Conservation (phyloP, 192 early-diverging fungal species). For the Cladochytrium replicatum region DNA sequence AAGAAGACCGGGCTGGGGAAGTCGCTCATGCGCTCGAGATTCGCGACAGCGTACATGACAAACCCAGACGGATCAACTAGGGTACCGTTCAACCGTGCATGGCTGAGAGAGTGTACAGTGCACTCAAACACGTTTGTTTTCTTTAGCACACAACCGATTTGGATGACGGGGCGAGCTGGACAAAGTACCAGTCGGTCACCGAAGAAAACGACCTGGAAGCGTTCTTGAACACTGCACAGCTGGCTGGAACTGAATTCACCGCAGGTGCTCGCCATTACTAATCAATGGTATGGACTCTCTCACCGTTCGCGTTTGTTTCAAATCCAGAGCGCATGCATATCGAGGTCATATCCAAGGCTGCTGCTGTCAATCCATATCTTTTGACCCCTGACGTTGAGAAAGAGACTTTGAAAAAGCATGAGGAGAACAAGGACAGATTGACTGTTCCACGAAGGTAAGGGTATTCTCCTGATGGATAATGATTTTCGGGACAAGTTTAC, state of each 20-base stretch:
- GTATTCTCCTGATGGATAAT: background rate
- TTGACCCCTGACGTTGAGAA: conserved; percentile 67
- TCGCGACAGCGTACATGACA: conserved; percentile 22
- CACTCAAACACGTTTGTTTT: background rate
- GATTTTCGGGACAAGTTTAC: conserved; percentile 1
- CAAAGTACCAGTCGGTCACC: conserved; percentile 87
- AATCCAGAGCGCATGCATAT: conserved; percentile 64
- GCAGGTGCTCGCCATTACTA: conserved; percentile 59
- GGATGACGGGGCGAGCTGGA: conserved; percentile 70
- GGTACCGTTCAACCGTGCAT: conserved; percentile 1
- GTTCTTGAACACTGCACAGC: conserved; percentile 86
- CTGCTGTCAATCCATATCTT: conserved; percentile 74
- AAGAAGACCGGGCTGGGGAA: conserved; percentile 23
- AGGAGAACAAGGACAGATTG: conserved; percentile 60
- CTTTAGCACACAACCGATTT: conserved; percentile 70
- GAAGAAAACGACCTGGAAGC: conserved; percentile 95
- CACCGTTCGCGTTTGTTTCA: conserved; percentile 1
- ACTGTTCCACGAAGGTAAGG: conserved; percentile 67
- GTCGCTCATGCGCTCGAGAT: conserved; percentile 33
- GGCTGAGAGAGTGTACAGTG: no score
- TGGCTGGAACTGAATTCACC: conserved; percentile 91
- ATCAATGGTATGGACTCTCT: conserved; percentile 6
- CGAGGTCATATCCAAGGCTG: conserved; percentile 61
- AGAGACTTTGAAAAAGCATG: conserved; percentile 64
- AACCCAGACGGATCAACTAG: conserved; percentile 44